phyloP scores from a whole-genome alignment of 495 filamentous ascomycete species.

The Neohortaea acidophila region DNA sequence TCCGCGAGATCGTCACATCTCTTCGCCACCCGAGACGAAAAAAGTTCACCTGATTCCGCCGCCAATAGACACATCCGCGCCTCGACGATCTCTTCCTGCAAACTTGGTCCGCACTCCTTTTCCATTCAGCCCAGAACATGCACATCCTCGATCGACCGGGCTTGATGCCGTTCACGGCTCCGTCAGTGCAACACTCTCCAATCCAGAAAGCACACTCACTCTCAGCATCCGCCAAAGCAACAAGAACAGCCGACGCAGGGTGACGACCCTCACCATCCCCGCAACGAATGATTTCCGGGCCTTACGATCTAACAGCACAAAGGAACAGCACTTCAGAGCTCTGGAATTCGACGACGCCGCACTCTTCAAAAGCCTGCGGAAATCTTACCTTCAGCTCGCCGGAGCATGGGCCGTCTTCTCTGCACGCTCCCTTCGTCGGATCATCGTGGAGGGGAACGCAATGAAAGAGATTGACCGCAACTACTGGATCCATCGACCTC shows the following conservation, averaged over 20 bases:
- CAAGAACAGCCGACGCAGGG: conserved; percentile 1
- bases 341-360: conserved; percentile 18
- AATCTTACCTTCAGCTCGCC: conserved; percentile 11
- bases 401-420: conserved; percentile 14
- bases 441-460: conserved; percentile 11
- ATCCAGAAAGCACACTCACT: conserved; percentile 14
- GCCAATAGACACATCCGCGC: conserved; percentile 16
- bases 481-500: conserved; percentile 8
- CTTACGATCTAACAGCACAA: conserved; percentile 6
- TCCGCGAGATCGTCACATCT: conserved; percentile 7
- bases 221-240: conserved; percentile 16
- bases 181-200: not conserved
- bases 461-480: conserved; percentile 5
- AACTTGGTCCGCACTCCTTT: conserved; percentile 21
- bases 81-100: conserved; percentile 10
- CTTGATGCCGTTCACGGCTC: not conserved
- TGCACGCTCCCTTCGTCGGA: conserved; percentile 13
- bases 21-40: conserved; percentile 2
- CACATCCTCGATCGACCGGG: conserved; percentile 5
- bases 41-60: conserved; percentile 17
- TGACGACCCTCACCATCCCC: conserved; percentile 15
- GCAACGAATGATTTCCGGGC: conserved; percentile 13
- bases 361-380: conserved; percentile 17
- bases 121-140: conserved; percentile 6
- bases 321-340: conserved; percentile 12